A percentile compares a stretch with the other conserved stretches of the same genome.
These are phyloP conservation scores for Aspergillus oerlinghausenensis DNA, from an alignment of 2,329 filamentous ascomycete genomes.

Conservation along the genomic window DNA sequence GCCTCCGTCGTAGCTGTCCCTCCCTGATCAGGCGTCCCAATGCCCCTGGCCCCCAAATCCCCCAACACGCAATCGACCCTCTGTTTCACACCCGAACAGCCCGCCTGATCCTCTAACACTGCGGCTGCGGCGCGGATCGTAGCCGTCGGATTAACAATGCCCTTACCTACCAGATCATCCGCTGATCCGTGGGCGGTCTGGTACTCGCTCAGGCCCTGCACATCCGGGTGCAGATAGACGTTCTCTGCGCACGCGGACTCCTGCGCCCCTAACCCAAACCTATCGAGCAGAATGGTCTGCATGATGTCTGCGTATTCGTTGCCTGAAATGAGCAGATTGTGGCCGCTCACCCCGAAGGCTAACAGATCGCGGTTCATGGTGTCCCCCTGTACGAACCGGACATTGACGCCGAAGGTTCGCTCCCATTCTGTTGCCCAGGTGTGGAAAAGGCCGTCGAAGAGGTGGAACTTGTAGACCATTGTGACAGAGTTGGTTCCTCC, in stretches of 20 bases:
- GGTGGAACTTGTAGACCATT: conserved; percentile 5
- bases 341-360: conserved; percentile 1
- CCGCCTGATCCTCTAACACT: not conserved
- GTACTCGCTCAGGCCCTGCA: conserved; percentile 1
- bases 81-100: not conserved
- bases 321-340: not conserved
- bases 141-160: conserved; percentile 1
- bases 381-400: conserved; percentile 1
- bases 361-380: conserved; percentile 4
- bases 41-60: not conserved
- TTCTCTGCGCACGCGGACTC: conserved; percentile 2
- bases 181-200: conserved; percentile 4
- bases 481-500: not conserved
- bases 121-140: not conserved
- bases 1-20: not conserved
- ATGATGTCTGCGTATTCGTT: conserved; percentile 6
- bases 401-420: not conserved
- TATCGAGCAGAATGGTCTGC: conserved; percentile 1
- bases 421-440: conserved; percentile 1
- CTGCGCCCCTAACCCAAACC: conserved; percentile 1
- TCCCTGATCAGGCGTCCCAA: not conserved
- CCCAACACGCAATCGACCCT: not conserved
- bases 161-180: not conserved
- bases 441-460: conserved; percentile 3
- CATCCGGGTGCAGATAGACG: conserved; percentile 1